Percentiles rank a stretch among this genome's conserved stretches.
These are phyloP conservation scores for Closterium sp. DNA, from an alignment of 139 green algal species.

Conservation along the genomic window DNA sequence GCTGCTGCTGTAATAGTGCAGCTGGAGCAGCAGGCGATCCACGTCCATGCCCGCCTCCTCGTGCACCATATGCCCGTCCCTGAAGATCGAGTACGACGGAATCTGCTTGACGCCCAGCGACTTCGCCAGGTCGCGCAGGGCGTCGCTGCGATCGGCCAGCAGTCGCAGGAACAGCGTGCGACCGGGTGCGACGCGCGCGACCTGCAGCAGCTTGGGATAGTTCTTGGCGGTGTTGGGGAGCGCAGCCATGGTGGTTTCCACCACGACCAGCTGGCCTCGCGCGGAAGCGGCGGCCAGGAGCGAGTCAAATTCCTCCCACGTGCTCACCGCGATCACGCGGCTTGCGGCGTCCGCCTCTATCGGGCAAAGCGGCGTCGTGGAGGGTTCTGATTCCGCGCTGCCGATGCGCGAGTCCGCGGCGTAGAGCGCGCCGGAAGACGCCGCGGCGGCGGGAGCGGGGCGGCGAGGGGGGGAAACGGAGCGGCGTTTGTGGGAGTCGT, in stretches of 20 bases:
- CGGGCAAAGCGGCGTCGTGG: neutral
- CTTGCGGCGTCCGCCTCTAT: neutral
- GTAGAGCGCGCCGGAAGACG: neutral
- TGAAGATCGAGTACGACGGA: slow-evolving; percentile 16
- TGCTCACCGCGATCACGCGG: neutral
- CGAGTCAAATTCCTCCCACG: neutral
- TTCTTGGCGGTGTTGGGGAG: neutral
- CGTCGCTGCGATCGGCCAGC: neutral
- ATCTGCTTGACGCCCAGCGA: neutral
- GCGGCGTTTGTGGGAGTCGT: neutral
- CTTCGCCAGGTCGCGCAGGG: neutral
- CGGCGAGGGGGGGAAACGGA: neutral
- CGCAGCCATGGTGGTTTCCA: neutral
- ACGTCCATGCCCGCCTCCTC: slow-evolving; percentile 12
- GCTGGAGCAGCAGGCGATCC: slow-evolving; percentile 3
- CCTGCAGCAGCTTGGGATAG: neutral
- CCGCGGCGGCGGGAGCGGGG: neutral
- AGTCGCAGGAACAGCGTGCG: neutral
- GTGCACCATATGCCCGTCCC: slow-evolving; percentile 7
- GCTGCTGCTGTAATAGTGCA: slow-evolving; percentile 31
- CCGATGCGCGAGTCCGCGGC: too few species aligned
- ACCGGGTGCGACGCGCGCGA: neutral
- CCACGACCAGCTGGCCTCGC: neutral
- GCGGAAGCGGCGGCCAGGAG: neutral
- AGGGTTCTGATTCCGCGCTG: neutral